Conservation (phyloP, 345 rosid genomes). For the Gynandropsis gynandra region DNA sequence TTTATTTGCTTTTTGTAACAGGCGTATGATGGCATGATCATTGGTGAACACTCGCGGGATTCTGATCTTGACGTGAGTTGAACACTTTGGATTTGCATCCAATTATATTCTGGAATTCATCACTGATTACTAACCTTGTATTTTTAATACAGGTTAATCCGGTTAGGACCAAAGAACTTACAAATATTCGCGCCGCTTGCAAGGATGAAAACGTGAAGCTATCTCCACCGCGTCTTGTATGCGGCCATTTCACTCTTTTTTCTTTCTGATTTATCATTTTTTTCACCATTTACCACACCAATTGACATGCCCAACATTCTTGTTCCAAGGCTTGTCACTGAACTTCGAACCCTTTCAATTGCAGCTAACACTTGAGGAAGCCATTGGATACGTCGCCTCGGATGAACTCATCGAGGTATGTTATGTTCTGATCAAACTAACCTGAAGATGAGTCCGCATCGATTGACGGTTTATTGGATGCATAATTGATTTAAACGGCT, state of each 20-base stretch:
- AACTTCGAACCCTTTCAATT: constrained; percentile 2
- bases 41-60: constrained; percentile 97
- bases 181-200: constrained; percentile 66
- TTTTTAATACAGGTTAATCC: constrained; percentile 64
- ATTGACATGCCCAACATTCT: constrained; percentile 7
- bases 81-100: constrained; percentile 2
- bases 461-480: neutral
- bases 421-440: neutral
- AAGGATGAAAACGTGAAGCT: constrained; percentile 90
- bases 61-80: constrained; percentile 88
- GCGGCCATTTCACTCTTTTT: constrained; percentile 19
- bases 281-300: neutral
- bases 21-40: constrained; percentile 97
- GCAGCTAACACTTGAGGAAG: constrained; percentile 97
- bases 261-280: neutral
- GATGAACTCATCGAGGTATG: constrained; percentile 95
- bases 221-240: constrained; percentile 86
- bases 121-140: constrained; percentile 19
- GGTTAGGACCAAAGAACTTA: constrained; percentile 75
- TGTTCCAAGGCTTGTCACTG: constrained; percentile 5
- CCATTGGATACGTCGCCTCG: constrained; percentile 89
- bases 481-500: neutral
- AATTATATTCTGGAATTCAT: constrained; percentile 1
- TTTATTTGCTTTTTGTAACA: constrained; percentile 29
- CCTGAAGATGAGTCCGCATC: no score